A percentile compares a stretch with the other conserved stretches of the same genome.
phyloP scores from a whole-genome alignment of 78 protist species.

The Emiliania huxleyi region DNA sequence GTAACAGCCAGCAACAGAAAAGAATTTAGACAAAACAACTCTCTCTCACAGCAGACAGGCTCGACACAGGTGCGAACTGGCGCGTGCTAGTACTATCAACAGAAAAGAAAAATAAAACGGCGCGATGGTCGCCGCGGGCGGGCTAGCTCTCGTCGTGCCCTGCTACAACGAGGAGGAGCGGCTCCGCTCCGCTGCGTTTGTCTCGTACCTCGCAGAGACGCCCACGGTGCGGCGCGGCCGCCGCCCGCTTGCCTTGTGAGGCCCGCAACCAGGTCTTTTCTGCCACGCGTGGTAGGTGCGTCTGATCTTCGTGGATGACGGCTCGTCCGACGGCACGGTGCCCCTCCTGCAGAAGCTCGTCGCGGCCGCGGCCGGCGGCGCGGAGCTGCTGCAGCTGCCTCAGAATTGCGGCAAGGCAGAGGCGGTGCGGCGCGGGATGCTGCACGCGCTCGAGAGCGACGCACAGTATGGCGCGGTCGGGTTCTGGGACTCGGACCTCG shows the following conservation, averaged over 20 bases:
- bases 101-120: no score
- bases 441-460: background rate
- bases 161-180: slow-evolving; percentile 4
- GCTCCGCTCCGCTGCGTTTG: background rate
- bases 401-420: background rate
- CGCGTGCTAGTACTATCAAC: no score
- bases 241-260: no score
- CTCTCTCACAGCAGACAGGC: no score
- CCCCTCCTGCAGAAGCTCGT: background rate
- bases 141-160: background rate
- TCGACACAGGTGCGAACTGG: no score
- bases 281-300: no score
- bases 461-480: background rate
- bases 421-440: slow-evolving; percentile 19
- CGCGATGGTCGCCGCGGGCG: no score
- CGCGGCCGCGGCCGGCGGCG: background rate
- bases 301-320: background rate
- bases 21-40: no score
- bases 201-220: background rate
- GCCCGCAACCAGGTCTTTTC: no score
- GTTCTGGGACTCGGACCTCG: slow-evolving; percentile 23
- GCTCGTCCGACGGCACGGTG: background rate
- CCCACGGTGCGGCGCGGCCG: no score
- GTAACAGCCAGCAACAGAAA: no score
- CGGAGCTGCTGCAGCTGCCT: background rate